These are phyloP conservation scores for Cercospora zeae-maydis DNA, from an alignment of 2,329 filamentous ascomycete species.

Conservation along the genomic window DNA sequence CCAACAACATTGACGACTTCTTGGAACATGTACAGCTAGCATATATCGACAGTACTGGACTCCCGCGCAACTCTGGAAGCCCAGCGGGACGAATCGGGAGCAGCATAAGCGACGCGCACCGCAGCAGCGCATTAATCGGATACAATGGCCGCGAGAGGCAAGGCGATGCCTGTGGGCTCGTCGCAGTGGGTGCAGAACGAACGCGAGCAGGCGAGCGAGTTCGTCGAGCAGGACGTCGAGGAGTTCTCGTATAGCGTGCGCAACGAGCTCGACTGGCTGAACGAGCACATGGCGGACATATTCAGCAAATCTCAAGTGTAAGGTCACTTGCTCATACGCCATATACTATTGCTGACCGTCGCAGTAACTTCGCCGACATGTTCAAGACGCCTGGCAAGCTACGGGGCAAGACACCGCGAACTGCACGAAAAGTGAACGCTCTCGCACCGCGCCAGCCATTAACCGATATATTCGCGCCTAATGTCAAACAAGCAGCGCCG, in stretches of 20 bases:
- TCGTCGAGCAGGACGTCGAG: constrained; percentile 78
- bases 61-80: constrained; percentile 12
- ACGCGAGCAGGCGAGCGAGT: constrained; percentile 69
- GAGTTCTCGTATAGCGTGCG: constrained; percentile 89
- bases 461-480: constrained; percentile 48
- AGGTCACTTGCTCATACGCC: constrained; percentile 32
- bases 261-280: constrained; percentile 96
- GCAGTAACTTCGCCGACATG: constrained; percentile 84
- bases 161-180: constrained; percentile 32
- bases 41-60: constrained; percentile 9
- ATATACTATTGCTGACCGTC: constrained; percentile 29
- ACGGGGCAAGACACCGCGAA: constrained; percentile 75
- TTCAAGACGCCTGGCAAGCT: constrained; percentile 90
- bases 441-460: constrained; percentile 56
- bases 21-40: constrained; percentile 25
- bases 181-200: constrained; percentile 78
- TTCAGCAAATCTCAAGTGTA: constrained; percentile 85
- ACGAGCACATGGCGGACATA: constrained; percentile 96
- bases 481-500: constrained; percentile 43
- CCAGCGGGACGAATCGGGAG: constrained; percentile 10
- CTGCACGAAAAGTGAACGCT: constrained; percentile 58
- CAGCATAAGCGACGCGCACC: constrained; percentile 19
- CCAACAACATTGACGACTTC: constrained; percentile 12
- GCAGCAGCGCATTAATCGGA: constrained; percentile 14
- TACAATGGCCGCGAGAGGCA: constrained; percentile 31